Evolutionary conservation across 75 land plant species (phyloP), one percentile per base, ranked within the genome.

Genomic region (Picea sitchensis): DNA sequence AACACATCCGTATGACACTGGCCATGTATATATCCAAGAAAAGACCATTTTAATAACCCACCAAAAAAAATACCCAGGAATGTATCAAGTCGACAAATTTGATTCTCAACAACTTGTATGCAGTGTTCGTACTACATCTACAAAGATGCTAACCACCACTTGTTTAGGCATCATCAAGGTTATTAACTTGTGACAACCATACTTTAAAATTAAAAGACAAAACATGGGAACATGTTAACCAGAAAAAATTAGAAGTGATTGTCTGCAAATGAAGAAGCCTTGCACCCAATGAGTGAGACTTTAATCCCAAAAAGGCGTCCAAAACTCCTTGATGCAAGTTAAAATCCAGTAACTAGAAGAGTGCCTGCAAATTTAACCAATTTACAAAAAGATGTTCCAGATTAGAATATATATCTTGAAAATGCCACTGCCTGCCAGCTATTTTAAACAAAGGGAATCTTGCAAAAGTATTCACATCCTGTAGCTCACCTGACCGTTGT

Each of bases 81-180:
- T 41, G 38, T 69, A 38, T 69, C 51, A 69, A 69, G 73, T 69
- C 73, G 73, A 69, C 73, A 69, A 69, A 69, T 69, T 69, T 69
- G 51, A 51, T 41, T 69, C 73, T 69, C 73, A 69, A 38, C 34
- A 36, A 38, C 51, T 38, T 36, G 20, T 41, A n/a, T 69, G 73
- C 18, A 41, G 73, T 7, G 73, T 41, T 69, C 20, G 51, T 47
- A 20, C 54, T 9, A 69, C 20, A 44, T 41, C 73, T 69, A 69
- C 54, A 41, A 47, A 69, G 73, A 51, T 69, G 73, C 51, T 18
- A 69, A 69, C 47, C 31, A 64, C 73, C 17, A 69, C 51, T 69
- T 69, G 73, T 11, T 69, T 69, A 5, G 73, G 51, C 51, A 7
- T 47, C 51, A 69, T 14, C 21, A 5, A 69, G 73, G 73, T 47